phyloP scores from a whole-genome alignment of 331 rosid species.

The Stylosanthes scabra region DNA sequence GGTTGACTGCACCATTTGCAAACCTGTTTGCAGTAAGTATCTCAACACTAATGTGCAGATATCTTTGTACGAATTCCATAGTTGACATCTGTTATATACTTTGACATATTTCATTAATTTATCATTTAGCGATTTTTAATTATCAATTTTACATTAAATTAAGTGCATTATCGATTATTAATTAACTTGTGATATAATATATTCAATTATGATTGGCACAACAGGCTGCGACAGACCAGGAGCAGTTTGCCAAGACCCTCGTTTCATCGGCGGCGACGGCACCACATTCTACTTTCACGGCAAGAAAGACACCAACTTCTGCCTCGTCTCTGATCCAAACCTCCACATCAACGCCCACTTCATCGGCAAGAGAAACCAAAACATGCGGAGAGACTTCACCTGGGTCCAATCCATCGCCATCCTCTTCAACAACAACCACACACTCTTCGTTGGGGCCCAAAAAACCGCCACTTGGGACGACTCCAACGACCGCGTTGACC shows the following conservation, averaged over 20 bases:
- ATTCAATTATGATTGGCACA: background rate
- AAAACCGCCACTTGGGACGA: conserved; percentile 47
- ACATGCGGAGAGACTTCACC: conserved; percentile 58
- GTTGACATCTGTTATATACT: no score
- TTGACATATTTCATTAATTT: no score
- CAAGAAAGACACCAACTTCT: conserved; percentile 49
- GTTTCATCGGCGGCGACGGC: conserved; percentile 54
- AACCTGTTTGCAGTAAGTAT: conserved; percentile 71
- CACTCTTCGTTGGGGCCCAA: conserved; percentile 34
- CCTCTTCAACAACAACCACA: conserved; percentile 42
- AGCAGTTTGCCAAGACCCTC: conserved; percentile 54
- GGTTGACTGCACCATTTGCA: conserved; percentile 73
- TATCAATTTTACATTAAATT: no score
- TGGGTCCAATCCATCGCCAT: conserved; percentile 59
- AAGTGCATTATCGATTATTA: no score
- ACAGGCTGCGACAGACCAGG: conserved; percentile 55
- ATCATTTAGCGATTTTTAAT: no score
- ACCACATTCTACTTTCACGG: conserved; percentile 59
- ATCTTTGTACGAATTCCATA: no score
- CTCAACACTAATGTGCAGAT: no score
- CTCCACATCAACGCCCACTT: conserved; percentile 54
- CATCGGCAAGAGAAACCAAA: conserved; percentile 44
- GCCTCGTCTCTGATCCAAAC: conserved; percentile 51
- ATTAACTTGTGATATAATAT: background rate
- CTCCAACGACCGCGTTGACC: conserved; percentile 26